Percentiles rank a stretch among this genome's conserved stretches.
These are phyloP conservation scores for Crithidia expoeki DNA, from an alignment of 208 protist genomes.

Conservation along the genomic window DNA sequence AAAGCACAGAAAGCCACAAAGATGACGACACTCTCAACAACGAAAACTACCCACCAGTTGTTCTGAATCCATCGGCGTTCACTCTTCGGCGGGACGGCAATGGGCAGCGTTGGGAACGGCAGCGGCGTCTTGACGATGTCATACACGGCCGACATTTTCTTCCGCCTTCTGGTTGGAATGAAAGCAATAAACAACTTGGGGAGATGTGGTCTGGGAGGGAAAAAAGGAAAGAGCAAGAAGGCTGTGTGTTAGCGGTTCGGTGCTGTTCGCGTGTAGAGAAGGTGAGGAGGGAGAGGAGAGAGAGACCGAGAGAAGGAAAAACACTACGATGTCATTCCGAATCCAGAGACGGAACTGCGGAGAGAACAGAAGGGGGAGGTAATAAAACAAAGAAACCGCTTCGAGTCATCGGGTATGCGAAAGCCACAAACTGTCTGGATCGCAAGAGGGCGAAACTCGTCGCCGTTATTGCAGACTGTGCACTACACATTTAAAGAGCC, in stretches of 20 bases:
- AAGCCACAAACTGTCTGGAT: too few species aligned
- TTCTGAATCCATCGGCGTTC: slow-evolving; percentile 30
- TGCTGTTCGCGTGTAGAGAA: neutral
- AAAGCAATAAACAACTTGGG: neutral
- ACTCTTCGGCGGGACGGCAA: slow-evolving; percentile 11
- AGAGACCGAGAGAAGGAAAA: neutral
- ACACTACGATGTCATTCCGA: neutral
- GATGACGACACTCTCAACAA: slow-evolving; percentile 34
- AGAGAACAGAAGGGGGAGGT: neutral
- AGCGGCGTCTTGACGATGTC: slow-evolving; percentile 47
- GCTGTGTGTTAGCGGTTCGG: neutral
- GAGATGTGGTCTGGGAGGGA: neutral
- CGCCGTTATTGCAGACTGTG: too few species aligned
- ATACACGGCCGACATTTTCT: slow-evolving; percentile 13
- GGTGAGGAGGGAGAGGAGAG: neutral
- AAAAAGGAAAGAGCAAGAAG: neutral
- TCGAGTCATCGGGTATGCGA: too few species aligned
- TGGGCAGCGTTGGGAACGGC: slow-evolving; percentile 50
- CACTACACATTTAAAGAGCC: too few species aligned
- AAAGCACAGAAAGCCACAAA: slow-evolving; percentile 42
- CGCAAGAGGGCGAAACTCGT: too few species aligned
- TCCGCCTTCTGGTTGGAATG: neutral
- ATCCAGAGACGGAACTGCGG: neutral
- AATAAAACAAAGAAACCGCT: too few species aligned
- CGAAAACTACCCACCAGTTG: slow-evolving; percentile 42